Percentiles rank a stretch among this genome's conserved stretches.
Conservation (phyloP, 306 rosid genomes). For the Crataegus laevigata region DNA sequence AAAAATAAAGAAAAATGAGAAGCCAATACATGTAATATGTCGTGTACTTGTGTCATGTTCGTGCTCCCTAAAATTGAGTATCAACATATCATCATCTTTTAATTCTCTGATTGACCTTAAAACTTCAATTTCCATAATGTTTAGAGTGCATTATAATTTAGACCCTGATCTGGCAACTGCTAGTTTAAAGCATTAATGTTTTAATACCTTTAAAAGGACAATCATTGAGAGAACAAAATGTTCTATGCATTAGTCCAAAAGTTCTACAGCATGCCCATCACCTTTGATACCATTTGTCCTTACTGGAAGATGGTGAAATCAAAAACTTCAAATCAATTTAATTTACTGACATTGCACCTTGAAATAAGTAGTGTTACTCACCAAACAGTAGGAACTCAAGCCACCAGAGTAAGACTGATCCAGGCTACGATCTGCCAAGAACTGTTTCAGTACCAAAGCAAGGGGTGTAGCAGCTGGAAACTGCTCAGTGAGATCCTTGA, state of each 20-base stretch:
- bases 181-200: not conserved
- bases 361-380: conserved; percentile 26
- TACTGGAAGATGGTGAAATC: not conserved
- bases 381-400: conserved; percentile 97
- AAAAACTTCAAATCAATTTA: not conserved
- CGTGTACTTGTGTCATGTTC: not conserved
- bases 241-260: not conserved
- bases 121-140: not conserved
- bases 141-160: not conserved
- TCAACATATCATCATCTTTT: not conserved
- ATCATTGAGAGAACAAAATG: not conserved
- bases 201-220: not conserved
- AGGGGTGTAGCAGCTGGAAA: conserved; percentile 93
- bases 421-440: conserved; percentile 93
- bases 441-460: conserved; percentile 84
- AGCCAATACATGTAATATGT: not conserved
- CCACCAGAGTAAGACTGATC: conserved; percentile 98
- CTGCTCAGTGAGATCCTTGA: conserved; percentile 77
- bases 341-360: not conserved
- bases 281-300: not conserved
- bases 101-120: not conserved
- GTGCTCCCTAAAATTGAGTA: not conserved
- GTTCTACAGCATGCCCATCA: not conserved
- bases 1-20: not conserved
- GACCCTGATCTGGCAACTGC: not conserved